Evolutionary conservation across 805 yeast genomes (phyloP), one percentile per base, ranked within the genome.

Genomic region (Nakazawaea wickerhamii): DNA sequence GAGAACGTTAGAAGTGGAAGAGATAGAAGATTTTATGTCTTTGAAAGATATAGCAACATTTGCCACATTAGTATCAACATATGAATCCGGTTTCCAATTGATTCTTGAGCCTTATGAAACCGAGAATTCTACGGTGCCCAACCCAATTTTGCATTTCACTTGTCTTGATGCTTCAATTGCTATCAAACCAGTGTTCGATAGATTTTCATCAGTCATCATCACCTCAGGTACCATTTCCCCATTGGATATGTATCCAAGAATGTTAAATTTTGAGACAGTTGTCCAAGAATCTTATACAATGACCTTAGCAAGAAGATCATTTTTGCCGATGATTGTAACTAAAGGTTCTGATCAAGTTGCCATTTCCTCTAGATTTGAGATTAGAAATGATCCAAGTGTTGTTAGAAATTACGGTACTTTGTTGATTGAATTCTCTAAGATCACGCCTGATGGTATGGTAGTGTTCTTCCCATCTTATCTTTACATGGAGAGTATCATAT

Each of bases 221-320:
- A 93, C 99, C 0, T 87, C 96, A 0, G 99, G 99, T 51, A 93
- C 99, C 13, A 93, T 93, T 37, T 91, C 98, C 0, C 99, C 99
- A 1, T 75, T 93, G 59, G 98, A 93, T 56, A 93, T 93, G 99
- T 93, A 93, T 59, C 99, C 99, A 5, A 82, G 87, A 53, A 91
- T 91, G 98, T 68, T 91, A 48, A 85, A 89, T 57, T 91, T 93
- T 62, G 89, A 86, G 40, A 90, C 98, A 0, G 95, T 90, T 3
- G 73, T 93, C 27, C 96, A 90, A 61, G 93, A 89, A 58, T 90
- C 97, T 0, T 93, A 93, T 58, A 79, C 97, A 1, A 93, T 93
- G 97, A 87, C 99, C 0, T 73, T 93, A 50, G 89, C 95, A 3
- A 77, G 95, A 53, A 70, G 95, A 49, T 85, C 98, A 0, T 93